Conservation (phyloP, 2,329 filamentous ascomycete species). For the Aspergillus viridinutans region DNA sequence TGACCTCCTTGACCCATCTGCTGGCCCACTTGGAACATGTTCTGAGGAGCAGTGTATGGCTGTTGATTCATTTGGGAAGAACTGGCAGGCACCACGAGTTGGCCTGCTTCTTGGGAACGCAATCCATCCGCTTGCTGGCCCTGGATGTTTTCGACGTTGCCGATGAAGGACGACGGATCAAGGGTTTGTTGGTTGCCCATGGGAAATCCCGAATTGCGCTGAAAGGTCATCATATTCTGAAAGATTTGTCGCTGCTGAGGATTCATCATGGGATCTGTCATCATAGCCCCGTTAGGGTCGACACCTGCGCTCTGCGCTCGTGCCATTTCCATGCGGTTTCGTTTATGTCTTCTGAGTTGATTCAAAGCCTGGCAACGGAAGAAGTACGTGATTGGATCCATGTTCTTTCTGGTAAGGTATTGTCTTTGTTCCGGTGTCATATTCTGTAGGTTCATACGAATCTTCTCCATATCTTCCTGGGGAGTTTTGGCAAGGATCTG, state of each 20-base stretch:
- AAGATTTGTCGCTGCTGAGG: slow-evolving; percentile 39
- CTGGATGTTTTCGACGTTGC: slow-evolving; percentile 52
- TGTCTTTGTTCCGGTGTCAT: slow-evolving; percentile 47
- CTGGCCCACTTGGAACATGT: slow-evolving; percentile 38
- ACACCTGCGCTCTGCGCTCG: slow-evolving; percentile 26
- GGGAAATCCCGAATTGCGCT: slow-evolving; percentile 34
- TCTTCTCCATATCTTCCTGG: slow-evolving; percentile 44
- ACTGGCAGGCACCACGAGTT: slow-evolving; percentile 61
- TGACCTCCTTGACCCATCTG: slow-evolving; percentile 39
- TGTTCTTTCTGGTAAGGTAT: slow-evolving; percentile 40
- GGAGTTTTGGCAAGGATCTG: slow-evolving; percentile 45
- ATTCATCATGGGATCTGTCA: slow-evolving; percentile 37
- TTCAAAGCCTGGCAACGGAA: slow-evolving; percentile 48
- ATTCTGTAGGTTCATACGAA: slow-evolving; percentile 44
- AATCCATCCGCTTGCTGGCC: slow-evolving; percentile 60
- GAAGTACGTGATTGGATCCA: slow-evolving; percentile 49
- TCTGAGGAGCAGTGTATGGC: slow-evolving; percentile 39
- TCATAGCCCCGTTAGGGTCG: slow-evolving; percentile 29
- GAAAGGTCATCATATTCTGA: slow-evolving; percentile 39
- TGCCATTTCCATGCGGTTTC: slow-evolving; percentile 28
- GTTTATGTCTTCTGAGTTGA: slow-evolving; percentile 36
- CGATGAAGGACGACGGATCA: slow-evolving; percentile 37
- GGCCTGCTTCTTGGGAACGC: slow-evolving; percentile 57
- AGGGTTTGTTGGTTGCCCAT: slow-evolving; percentile 29
- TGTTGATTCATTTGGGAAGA: slow-evolving; percentile 48